Conservation (phyloP, 306 rosid species). For the Trifolium pratense region DNA sequence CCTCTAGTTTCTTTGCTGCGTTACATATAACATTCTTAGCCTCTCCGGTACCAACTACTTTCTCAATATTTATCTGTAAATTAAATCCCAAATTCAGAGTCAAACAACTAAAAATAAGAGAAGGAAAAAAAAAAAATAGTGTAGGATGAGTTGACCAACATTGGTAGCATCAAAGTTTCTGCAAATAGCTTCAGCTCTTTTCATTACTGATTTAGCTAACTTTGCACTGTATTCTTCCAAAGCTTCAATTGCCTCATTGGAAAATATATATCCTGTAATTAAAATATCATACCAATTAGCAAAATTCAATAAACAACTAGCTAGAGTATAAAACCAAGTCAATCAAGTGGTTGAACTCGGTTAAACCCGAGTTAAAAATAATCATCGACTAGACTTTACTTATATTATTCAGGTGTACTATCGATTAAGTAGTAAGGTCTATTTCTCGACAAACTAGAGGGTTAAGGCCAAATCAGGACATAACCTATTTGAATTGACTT, state of each 20-base stretch:
- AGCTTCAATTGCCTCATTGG: conserved; percentile 53
- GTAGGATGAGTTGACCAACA: neutral
- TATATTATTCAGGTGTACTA: no score
- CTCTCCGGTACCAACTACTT: conserved; percentile 69
- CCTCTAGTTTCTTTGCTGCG: conserved; percentile 62
- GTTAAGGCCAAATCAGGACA: no score
- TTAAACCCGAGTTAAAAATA: no score
- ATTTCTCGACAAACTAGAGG: no score
- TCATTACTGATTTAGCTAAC: conserved; percentile 71
- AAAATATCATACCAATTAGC: conserved; percentile 6
- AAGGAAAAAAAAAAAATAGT: neutral
- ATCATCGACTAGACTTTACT: no score
- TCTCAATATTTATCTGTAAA: conserved; percentile 66
- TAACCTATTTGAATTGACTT: no score
- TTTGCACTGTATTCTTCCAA: conserved; percentile 59
- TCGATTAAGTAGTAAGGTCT: no score
- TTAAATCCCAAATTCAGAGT: conserved; percentile 9
- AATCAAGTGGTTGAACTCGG: no score
- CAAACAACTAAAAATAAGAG: neutral
- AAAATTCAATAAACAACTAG: neutral
- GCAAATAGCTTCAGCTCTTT: conserved; percentile 68
- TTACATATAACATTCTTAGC: conserved; percentile 80
- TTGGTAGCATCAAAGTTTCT: conserved; percentile 40
- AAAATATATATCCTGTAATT: conserved; percentile 62
- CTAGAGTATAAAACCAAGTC: no score